Percentiles rank a stretch among this genome's conserved stretches.
Conservation (phyloP, 2,329 filamentous ascomycete genomes). For the Amesomyces nigricolor region DNA sequence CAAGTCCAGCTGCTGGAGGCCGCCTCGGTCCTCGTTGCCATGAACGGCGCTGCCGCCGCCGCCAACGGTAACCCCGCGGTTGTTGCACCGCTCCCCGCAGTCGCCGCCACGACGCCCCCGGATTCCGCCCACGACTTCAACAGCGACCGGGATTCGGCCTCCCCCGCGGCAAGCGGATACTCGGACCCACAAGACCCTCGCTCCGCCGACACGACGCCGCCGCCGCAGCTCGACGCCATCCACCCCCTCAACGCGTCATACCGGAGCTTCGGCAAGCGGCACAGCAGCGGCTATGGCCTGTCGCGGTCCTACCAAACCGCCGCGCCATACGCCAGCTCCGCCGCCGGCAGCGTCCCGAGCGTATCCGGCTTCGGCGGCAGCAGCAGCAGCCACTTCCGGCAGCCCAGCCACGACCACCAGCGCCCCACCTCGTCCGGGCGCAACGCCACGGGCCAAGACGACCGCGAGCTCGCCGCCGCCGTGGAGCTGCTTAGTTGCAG, state of each 20-base stretch:
- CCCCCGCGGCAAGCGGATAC: constrained; percentile 73
- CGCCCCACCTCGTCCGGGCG: constrained; percentile 75
- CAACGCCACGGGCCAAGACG: constrained; percentile 70
- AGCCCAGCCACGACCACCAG: constrained; percentile 63
- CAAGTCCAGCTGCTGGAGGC: constrained; percentile 97
- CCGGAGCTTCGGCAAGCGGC: constrained; percentile 49
- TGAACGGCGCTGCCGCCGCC: constrained; percentile 55
- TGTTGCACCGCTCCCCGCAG: constrained; percentile 31
- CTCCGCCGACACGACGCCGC: constrained; percentile 88
- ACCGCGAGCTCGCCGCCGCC: constrained; percentile 81
- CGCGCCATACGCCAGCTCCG: constrained; percentile 46
- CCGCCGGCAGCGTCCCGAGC: constrained; percentile 47
- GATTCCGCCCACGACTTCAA: constrained; percentile 62
- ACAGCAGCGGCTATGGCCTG: constrained; percentile 52
- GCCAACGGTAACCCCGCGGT: constrained; percentile 11
- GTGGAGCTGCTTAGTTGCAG: constrained; percentile 88
- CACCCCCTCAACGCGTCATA: constrained; percentile 47
- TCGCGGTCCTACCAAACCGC: constrained; percentile 78
- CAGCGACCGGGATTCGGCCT: constrained; percentile 77
- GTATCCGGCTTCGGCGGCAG: constrained; percentile 41
- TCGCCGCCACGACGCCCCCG: constrained; percentile 52
- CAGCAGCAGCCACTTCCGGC: constrained; percentile 55
- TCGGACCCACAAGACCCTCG: constrained; percentile 76
- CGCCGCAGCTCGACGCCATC: constrained; percentile 66
- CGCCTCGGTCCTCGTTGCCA: constrained; percentile 88